These are phyloP conservation scores for Tuber brumale DNA, from an alignment of 495 filamentous ascomycete genomes.

Conservation along the genomic window DNA sequence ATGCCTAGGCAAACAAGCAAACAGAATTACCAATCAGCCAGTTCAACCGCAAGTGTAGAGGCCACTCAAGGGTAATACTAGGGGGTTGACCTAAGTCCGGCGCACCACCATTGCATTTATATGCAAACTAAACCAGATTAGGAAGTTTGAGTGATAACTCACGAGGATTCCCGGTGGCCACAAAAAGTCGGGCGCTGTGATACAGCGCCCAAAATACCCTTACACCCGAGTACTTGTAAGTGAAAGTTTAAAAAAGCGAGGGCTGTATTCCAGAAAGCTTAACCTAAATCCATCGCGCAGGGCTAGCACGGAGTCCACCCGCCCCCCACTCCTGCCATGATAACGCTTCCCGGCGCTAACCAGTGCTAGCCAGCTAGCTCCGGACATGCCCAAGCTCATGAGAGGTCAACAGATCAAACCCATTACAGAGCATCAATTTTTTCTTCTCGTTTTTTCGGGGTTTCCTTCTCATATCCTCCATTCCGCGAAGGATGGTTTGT, in stretches of 20 bases:
- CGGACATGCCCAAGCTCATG: not conserved
- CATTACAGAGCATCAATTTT: not conserved
- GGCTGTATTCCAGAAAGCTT: not conserved
- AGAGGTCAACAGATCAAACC: not conserved
- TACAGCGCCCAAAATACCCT: too few species aligned
- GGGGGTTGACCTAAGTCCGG: too few species aligned
- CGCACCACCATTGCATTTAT: too few species aligned
- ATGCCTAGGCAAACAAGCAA: too few species aligned
- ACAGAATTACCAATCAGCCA: not conserved
- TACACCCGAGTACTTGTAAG: too few species aligned
- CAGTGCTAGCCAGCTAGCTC: not conserved
- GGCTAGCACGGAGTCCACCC: not conserved
- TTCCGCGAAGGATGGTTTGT: too few species aligned
- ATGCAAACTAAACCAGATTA: too few species aligned
- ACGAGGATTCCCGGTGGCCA: too few species aligned
- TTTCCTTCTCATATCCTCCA: not conserved
- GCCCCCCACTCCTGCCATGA: not conserved
- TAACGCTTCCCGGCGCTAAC: not conserved
- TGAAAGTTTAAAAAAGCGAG: not conserved
- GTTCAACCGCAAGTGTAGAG: not conserved
- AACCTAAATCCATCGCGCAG: not conserved
- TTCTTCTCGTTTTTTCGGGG: not conserved
- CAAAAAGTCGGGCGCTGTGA: too few species aligned
- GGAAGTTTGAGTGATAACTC: too few species aligned
- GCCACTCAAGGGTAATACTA: not conserved